Conservation (phyloP, 176 grass and related monocot species). For the Phyllostachys edulis region DNA sequence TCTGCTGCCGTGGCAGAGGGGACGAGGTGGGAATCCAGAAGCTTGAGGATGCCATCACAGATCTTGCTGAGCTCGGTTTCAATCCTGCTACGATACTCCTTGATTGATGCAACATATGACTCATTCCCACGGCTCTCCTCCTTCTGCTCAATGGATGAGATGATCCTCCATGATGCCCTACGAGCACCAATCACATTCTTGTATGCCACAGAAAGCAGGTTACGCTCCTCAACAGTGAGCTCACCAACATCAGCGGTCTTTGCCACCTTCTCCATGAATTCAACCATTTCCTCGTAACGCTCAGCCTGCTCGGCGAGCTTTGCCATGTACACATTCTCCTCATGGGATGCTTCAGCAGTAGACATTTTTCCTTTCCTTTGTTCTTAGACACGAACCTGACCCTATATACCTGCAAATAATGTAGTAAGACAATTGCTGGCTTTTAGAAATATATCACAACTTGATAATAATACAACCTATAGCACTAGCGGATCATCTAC, state of each 20-base stretch:
- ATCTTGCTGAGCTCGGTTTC: conserved; percentile 60
- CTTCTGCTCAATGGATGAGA: conserved; percentile 70
- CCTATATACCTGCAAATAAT: conserved; percentile 10
- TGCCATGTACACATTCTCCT: conserved; percentile 63
- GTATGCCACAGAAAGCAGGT: conserved; percentile 62
- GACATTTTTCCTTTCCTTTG: conserved; percentile 26
- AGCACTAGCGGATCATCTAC: background rate
- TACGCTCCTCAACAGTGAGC: conserved; percentile 59
- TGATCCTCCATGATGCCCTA: conserved; percentile 56
- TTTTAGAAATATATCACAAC: background rate
- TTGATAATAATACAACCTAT: background rate
- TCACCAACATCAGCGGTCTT: conserved; percentile 44
- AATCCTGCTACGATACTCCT: conserved; percentile 56
- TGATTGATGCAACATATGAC: conserved; percentile 44
- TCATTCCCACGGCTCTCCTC: conserved; percentile 62
- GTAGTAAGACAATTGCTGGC: background rate
- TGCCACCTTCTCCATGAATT: conserved; percentile 69
- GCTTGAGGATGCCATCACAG: conserved; percentile 63
- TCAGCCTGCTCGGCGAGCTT: conserved; percentile 65
- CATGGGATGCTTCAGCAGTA: conserved; percentile 42
- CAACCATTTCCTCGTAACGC: conserved; percentile 59
- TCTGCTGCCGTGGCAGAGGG: conserved; percentile 46
- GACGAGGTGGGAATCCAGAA: conserved; percentile 53
- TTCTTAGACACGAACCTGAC: background rate
- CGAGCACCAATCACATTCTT: conserved; percentile 63